phyloP scores from a whole-genome alignment of 495 filamentous ascomycete genomes.

The Hypoxylon crocopeplum region DNA sequence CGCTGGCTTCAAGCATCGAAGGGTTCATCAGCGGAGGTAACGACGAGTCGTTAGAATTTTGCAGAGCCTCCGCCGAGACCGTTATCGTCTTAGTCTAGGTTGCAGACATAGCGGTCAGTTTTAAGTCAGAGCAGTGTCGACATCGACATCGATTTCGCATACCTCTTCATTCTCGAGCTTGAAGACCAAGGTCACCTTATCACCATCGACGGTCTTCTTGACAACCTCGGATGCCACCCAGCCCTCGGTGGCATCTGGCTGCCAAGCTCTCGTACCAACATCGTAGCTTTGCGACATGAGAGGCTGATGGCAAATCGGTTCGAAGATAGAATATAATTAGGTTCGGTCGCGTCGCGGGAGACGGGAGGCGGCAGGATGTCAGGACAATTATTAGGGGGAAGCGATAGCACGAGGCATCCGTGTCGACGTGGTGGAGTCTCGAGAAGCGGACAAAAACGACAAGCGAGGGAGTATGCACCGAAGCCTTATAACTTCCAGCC shows the following conservation, averaged over 20 bases:
- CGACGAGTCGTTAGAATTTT: slow-evolving; percentile 69
- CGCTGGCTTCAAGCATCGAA: slow-evolving; percentile 96
- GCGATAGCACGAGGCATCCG: slow-evolving; percentile 41
- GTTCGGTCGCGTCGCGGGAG: slow-evolving; percentile 34
- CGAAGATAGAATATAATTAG: slow-evolving; percentile 13
- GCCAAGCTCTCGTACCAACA: slow-evolving; percentile 97
- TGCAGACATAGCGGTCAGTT: slow-evolving; percentile 27
- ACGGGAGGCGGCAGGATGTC: slow-evolving; percentile 15
- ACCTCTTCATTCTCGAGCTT: slow-evolving; percentile 94
- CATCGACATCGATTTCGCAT: slow-evolving; percentile 33
- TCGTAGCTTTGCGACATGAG: slow-evolving; percentile 95
- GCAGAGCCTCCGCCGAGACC: slow-evolving; percentile 80
- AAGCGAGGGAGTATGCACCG: slow-evolving; percentile 8
- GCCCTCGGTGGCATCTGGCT: slow-evolving; percentile 92
- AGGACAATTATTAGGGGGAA: slow-evolving; percentile 26
- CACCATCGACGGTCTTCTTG: slow-evolving; percentile 82
- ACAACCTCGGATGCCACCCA: slow-evolving; percentile 96
- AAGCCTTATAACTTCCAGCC: no score
- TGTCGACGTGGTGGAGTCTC: slow-evolving; percentile 27
- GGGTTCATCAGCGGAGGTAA: slow-evolving; percentile 98
- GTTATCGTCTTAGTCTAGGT: slow-evolving; percentile 76
- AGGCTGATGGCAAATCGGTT: slow-evolving; percentile 33
- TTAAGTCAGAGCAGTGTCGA: not conserved
- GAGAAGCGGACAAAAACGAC: slow-evolving; percentile 15
- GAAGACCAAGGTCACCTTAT: slow-evolving; percentile 87